Evolutionary conservation across 305 asterid genomes (phyloP), one percentile per base, ranked within the genome.

Genomic region (Solanum chacoense): DNA sequence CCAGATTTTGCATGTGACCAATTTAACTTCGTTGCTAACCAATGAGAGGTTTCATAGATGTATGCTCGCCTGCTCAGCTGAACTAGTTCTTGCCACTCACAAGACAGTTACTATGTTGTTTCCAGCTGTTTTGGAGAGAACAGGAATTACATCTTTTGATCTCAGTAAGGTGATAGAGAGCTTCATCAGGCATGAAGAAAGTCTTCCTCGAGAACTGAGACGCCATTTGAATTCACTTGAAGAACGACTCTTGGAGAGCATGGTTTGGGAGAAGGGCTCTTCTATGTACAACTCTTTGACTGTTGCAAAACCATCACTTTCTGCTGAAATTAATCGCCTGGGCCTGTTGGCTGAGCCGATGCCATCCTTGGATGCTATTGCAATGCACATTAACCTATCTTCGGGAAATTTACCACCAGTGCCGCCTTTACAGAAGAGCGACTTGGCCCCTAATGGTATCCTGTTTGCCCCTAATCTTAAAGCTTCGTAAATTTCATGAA

Each of bases 221-320:
- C 92, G 99, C 87, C 99, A 98, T 91, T 90, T 98, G 88, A 98
- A 96, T 92, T 95, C 99, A 79, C 95, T 98, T 79, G 99, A 98
- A 93, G 99, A 98, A 89, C 95, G 98, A 84, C 94, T 98, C 32
- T 92, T 98, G 93, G 99, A 98, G 91, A 95, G 98, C 90, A 93
- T 96, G 98, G 99, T 98, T 42, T 98, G 99, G 99, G 99, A 98
- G 88, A 98, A 96, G 89, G 99, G 99, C 86, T 98, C 99, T 81
- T 98, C 99, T 4, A 96, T 98, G 98, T 98, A 98, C 94, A 98
- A 98, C 93, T 96, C 99, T 85, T 92, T 98, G 94, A 90, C 91
- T 22, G 98, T 98, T 88, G 99, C 99, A 29, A 92, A 92, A 90
- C 98, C 99, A 74, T 90, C 94, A 76, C 95, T 98, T 90, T 93